Evolutionary conservation across 495 filamentous ascomycete species (phyloP), one percentile per base, ranked within the genome.

Genomic region (Penicillium waksmanii): DNA sequence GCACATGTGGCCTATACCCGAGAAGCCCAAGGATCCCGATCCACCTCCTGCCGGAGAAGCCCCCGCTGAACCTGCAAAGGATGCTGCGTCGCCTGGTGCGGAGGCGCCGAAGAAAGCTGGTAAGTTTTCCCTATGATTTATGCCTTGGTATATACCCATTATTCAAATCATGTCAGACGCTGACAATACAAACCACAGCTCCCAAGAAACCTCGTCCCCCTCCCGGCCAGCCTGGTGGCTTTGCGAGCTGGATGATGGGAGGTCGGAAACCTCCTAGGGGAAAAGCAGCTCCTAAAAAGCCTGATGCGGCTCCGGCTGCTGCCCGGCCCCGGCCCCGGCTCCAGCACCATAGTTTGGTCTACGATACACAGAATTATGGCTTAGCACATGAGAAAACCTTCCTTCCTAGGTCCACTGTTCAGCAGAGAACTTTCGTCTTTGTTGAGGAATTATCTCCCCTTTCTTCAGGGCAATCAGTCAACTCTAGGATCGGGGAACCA

Each of bases 1-100:
- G 94, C 90, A 96, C 62, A 95, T 97, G 92, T 97, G 93, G 93
- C 93, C 94, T 5, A 89, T 96, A 80, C 85, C 84, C 5, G 87
- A 87, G 62, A 80, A 81, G 53, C 78, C 79, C 13, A 78, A 78
- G 50, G 69, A 70, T 15, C 68, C 75, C 8, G 77, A 78, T 42
- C 74, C 79, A 17, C 67, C 71, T 19, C 66, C 67, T 7, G 57
- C 59, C 42, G 51, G 48, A 27, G 58, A 61, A 34, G 51, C 58
- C 23, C 54, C 68, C 23, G 56, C 66, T 40, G 65, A 54, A n/a
- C 62, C 71, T 1, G 60, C 62, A 42, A 69, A 70, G 23, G 42
- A 49, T 33, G 53, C 58, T 10, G 53, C 61, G 51, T 18, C 55
- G n/a, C 18, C 56, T 43, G 35, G 48, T 15, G 63, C 65, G 11